Evolutionary conservation across 2,329 filamentous ascomycete species (phyloP).

Genomic region (Diaporthe longicolla): DNA sequence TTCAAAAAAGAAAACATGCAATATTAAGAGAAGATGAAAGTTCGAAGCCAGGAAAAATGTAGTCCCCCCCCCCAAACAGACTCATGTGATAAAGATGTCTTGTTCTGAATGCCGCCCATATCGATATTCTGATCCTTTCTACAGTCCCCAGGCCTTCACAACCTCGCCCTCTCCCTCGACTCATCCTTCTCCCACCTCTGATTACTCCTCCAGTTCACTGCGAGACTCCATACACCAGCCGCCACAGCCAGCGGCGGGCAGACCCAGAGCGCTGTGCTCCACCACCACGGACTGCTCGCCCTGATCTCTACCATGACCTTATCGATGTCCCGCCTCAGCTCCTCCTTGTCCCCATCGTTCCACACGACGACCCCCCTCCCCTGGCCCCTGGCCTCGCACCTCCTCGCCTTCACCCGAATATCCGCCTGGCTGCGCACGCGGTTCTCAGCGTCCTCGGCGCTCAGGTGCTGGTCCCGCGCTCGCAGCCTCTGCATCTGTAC

Average conservation of each 20-base stretch:
- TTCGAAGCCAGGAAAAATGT: neutral
- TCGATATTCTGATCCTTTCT: neutral
- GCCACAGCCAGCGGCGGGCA: conserved; percentile 82
- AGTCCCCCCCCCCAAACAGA: neutral
- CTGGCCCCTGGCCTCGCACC: conserved; percentile 75
- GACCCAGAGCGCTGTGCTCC: conserved; percentile 79
- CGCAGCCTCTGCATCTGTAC: conserved; percentile 87
- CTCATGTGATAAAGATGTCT: too few relatives aligned
- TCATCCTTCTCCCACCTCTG: conserved; percentile 76
- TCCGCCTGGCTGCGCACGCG: conserved; percentile 89
- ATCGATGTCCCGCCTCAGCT: conserved; percentile 77
- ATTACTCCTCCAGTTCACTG: conserved; percentile 79
- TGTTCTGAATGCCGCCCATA: too few relatives aligned
- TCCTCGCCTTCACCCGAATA: conserved; percentile 84
- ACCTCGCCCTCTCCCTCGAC: conserved; percentile 60
- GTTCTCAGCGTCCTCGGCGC: conserved; percentile 88
- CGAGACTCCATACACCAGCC: conserved; percentile 79
- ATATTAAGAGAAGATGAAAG: neutral
- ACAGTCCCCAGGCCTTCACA: conserved; percentile 50
- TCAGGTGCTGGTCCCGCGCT: conserved; percentile 82
- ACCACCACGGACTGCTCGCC: conserved; percentile 80
- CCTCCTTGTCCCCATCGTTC: conserved; percentile 85
- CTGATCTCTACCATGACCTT: conserved; percentile 75
- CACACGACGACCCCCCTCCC: conserved; percentile 85
- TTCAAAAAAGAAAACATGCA: neutral